Percentiles rank a stretch among this genome's conserved stretches.
Evolutionary conservation across 257 asterid genomes (phyloP).

Genomic region (Lithospermum erythrorhizon): DNA sequence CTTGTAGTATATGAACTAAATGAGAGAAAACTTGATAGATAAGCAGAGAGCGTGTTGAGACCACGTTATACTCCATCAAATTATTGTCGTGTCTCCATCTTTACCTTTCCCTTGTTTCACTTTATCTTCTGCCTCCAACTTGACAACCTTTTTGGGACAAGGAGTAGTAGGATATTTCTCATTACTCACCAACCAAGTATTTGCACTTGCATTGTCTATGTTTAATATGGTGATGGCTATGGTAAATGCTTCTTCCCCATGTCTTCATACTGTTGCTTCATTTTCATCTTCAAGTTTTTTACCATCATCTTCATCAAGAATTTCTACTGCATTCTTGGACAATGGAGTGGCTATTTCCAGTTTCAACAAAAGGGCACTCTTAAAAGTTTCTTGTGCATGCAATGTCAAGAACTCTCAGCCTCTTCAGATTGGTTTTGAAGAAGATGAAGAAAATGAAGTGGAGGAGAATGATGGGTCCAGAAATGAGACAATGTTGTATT

Average conservation of each 20-base stretch:
- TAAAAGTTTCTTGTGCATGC: conserved; percentile 19
- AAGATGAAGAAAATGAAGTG: conserved; percentile 7
- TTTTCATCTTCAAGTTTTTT: conserved; percentile 12
- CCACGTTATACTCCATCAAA: conserved; percentile 24
- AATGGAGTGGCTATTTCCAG: conserved; percentile 2
- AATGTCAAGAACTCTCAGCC: conserved; percentile 1
- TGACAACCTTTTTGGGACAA: not conserved
- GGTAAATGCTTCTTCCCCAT: conserved; percentile 40
- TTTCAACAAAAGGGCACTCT: conserved; percentile 8
- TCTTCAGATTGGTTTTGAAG: not conserved
- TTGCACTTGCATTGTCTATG: not conserved
- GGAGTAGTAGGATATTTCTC: too few species aligned
- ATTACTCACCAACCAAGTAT: too few species aligned
- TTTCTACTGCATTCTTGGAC: conserved; percentile 6
- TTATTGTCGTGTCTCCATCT: conserved; percentile 49
- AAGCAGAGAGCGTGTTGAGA: conserved; percentile 24
- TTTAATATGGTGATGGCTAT: conserved; percentile 23
- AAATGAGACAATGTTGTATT: conserved; percentile 36
- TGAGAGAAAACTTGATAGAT: not conserved
- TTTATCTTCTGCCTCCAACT: conserved; percentile 8
- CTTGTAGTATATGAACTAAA: too few species aligned
- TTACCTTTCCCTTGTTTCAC: conserved; percentile 36
- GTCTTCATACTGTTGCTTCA: conserved; percentile 19
- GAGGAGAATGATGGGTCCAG: conserved; percentile 10
- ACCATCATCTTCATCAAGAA: conserved; percentile 3